Conservation (phyloP, 306 rosid species). For the Cucurbita pepo region DNA sequence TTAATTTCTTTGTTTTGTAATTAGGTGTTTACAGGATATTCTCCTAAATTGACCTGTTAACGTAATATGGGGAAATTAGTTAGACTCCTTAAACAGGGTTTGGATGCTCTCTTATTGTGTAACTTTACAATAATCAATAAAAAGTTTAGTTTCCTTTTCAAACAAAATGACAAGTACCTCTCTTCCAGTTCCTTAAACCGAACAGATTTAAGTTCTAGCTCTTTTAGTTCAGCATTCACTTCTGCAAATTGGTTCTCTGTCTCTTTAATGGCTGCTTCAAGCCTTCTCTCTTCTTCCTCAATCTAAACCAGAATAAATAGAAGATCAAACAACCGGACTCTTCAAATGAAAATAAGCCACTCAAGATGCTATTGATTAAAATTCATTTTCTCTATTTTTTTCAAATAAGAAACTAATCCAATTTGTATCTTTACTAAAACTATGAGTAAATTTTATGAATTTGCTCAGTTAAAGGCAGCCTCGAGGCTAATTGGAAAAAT, state of each 20-base stretch:
- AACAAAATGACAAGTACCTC: constrained; percentile 26
- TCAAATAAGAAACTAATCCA: not conserved
- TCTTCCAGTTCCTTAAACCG: constrained; percentile 85
- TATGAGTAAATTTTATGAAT: not conserved
- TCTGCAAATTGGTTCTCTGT: constrained; percentile 57
- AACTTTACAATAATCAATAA: not conserved
- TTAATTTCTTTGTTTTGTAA: not conserved
- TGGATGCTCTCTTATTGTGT: not conserved
- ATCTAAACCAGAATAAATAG: constrained; percentile 32
- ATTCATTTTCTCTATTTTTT: not conserved
- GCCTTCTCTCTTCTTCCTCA: constrained; percentile 88
- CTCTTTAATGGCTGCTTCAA: constrained; percentile 80
- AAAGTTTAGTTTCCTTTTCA: not conserved
- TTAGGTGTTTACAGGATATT: not conserved
- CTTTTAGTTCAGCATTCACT: constrained; percentile 68
- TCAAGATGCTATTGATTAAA: not conserved
- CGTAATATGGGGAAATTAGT: not conserved
- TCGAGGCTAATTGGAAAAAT: too few species aligned
- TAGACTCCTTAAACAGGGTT: not conserved
- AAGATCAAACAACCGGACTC: constrained; percentile 16
- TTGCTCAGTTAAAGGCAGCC: not conserved
- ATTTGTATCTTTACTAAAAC: not conserved
- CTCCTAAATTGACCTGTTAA: not conserved
- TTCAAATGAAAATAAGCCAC: constrained; percentile 4
- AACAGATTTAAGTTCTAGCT: constrained; percentile 62